Evolutionary conservation across 1,284 basidiomycete species (phyloP).

Genomic region (Xanthoconium separans): DNA sequence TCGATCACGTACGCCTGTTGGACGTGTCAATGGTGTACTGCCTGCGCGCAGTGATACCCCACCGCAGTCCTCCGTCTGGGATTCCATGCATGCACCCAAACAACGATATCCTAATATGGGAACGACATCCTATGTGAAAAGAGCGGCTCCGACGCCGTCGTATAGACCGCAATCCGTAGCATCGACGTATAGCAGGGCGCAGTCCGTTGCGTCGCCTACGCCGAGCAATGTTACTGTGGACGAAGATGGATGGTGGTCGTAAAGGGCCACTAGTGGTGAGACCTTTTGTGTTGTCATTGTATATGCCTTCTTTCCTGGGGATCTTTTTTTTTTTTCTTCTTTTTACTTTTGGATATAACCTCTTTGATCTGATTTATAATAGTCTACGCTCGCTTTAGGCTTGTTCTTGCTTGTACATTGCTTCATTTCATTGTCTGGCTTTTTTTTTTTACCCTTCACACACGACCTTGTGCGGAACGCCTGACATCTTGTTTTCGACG

Average conservation of each 20-base stretch:
- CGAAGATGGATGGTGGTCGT: constrained; percentile 76
- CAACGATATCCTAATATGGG: constrained; percentile 20
- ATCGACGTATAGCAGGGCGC: constrained; percentile 36
- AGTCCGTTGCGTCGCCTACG: constrained; percentile 61
- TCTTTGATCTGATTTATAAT: constrained; percentile 26
- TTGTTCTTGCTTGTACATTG: neutral
- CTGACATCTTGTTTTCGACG: constrained; percentile 13
- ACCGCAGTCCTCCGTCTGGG: constrained; percentile 59
- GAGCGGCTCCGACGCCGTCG: constrained; percentile 28
- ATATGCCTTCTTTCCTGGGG: constrained; percentile 1
- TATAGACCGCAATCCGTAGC: constrained; percentile 39
- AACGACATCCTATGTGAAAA: constrained; percentile 39
- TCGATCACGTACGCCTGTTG: constrained; percentile 42
- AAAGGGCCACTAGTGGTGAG: constrained; percentile 19
- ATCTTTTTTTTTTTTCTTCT: neutral
- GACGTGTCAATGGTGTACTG: constrained; percentile 27
- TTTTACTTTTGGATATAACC: constrained; percentile 15
- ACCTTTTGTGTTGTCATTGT: constrained; percentile 12
- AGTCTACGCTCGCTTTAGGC: neutral
- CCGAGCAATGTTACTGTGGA: constrained; percentile 69
- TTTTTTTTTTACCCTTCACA: neutral
- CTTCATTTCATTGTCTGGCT: constrained; percentile 10
- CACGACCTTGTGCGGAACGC: neutral
- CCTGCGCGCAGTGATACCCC: constrained; percentile 44
- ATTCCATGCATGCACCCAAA: constrained; percentile 72